Conservation (phyloP, 2,329 filamentous ascomycete genomes). For the Trichophyton mentagrophytes region DNA sequence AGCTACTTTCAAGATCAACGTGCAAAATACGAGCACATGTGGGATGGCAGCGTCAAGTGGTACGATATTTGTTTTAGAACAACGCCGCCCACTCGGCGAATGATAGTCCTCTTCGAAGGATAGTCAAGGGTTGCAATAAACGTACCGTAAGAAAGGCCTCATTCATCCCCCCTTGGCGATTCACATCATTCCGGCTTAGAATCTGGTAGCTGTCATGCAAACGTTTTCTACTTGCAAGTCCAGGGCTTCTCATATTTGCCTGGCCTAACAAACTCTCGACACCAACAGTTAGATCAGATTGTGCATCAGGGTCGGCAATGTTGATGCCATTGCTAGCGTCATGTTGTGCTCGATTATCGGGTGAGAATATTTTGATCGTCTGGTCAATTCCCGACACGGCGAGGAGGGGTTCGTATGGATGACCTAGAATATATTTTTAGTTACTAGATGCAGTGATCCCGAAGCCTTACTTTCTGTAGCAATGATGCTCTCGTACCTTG, state of each 20-base stretch:
- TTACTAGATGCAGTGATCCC: neutral
- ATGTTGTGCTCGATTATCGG: conserved; percentile 45
- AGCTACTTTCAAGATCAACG: neutral
- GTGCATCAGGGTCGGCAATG: conserved; percentile 38
- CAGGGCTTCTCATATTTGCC: conserved; percentile 20
- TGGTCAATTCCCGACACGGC: conserved; percentile 56
- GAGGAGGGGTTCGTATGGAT: conserved; percentile 55
- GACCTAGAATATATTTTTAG: conserved; percentile 29
- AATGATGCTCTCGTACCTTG: conserved; percentile 35
- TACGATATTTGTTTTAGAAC: conserved; percentile 7
- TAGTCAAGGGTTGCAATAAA: conserved; percentile 17
- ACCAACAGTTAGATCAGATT: conserved; percentile 24
- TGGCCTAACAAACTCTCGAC: conserved; percentile 16
- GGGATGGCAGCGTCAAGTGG: neutral
- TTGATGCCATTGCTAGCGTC: conserved; percentile 46
- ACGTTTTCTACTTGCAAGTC: conserved; percentile 44
- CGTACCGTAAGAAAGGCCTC: conserved; percentile 46
- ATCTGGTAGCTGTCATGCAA: conserved; percentile 51
- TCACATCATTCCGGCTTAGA: conserved; percentile 48
- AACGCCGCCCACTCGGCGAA: conserved; percentile 17
- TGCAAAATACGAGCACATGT: neutral
- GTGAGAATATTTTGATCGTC: conserved; percentile 56
- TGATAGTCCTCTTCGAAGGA: conserved; percentile 14
- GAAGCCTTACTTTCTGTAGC: neutral
- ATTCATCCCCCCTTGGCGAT: conserved; percentile 44